Conservation (phyloP, 1,284 basidiomycete genomes). For the Coriolopsis trogii region DNA sequence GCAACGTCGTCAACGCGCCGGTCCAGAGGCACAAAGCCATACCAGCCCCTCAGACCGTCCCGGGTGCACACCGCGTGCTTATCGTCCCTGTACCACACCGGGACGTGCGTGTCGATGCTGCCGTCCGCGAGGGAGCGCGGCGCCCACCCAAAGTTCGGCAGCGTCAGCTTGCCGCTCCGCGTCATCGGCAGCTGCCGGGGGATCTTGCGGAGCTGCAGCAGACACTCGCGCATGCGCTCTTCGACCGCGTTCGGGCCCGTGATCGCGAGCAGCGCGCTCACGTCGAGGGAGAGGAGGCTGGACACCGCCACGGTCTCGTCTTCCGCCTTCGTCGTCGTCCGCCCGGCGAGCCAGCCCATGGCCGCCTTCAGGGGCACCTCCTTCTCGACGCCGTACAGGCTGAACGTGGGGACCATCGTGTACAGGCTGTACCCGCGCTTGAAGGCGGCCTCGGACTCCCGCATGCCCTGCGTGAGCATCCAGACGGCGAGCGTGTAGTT, state of each 20-base stretch:
- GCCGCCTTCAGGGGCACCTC: constrained; percentile 1
- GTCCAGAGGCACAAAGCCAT: no score
- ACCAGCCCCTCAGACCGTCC: no score
- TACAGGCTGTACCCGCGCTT: no score
- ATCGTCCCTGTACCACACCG: no score
- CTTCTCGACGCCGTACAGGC: neutral
- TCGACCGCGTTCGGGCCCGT: constrained; percentile 1
- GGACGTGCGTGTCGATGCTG: no score
- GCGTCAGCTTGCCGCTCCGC: neutral
- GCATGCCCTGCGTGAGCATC: neutral
- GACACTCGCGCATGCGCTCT: neutral
- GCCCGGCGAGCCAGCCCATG: neutral
- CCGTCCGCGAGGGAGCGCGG: neutral
- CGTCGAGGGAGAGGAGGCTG: constrained; percentile 8
- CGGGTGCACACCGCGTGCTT: no score
- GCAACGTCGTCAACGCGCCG: no score
- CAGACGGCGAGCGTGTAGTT: neutral
- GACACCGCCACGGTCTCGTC: constrained; percentile 19
- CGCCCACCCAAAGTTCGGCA: neutral
- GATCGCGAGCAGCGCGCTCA: constrained; percentile 6
- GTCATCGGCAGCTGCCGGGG: neutral
- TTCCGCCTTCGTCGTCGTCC: constrained; percentile 14
- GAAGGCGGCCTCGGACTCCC: neutral
- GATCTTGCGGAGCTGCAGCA: neutral
- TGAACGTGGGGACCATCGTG: no score